phyloP scores from a whole-genome alignment of 345 rosid genomes.

The Balakata baccata region DNA sequence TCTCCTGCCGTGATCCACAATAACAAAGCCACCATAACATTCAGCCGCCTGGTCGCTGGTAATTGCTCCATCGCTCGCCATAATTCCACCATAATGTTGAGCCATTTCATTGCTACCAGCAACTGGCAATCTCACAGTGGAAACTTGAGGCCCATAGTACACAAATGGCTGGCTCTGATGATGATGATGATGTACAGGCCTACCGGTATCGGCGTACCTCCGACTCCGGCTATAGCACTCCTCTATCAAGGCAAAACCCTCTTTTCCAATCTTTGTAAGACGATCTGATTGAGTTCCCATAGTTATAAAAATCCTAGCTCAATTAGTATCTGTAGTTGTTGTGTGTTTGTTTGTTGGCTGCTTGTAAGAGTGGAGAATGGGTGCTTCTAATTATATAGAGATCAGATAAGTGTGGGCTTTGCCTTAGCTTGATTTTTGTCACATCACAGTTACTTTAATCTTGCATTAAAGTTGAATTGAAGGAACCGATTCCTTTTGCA shows the following conservation, averaged over 20 bases:
- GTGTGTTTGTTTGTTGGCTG: too few relatives aligned
- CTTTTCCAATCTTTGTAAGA: not conserved
- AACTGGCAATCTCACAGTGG: not conserved
- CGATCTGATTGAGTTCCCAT: not conserved
- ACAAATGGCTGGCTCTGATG: not conserved
- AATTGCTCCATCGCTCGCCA: not conserved
- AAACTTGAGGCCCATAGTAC: constrained; percentile 5
- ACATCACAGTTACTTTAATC: too few relatives aligned
- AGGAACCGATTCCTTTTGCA: too few relatives aligned
- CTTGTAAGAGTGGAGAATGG: too few relatives aligned
- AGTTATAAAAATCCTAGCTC: too few relatives aligned
- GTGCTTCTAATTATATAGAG: too few relatives aligned
- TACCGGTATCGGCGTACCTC: not conserved
- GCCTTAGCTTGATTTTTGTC: too few relatives aligned
- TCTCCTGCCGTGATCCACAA: constrained; percentile 2
- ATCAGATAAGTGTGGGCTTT: too few relatives aligned
- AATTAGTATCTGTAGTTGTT: too few relatives aligned
- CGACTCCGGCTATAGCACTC: not conserved
- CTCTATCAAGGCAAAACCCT: not conserved
- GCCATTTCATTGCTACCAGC: not conserved
- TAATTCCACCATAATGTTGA: not conserved
- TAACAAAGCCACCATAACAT: not conserved
- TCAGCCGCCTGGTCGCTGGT: not conserved
- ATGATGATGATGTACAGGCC: not conserved
- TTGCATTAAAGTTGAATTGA: too few relatives aligned